Evolutionary conservation across 352 stramenopile genomes (phyloP), one percentile per base, ranked within the genome.

Genomic region (Phytopythium oedochilum): DNA sequence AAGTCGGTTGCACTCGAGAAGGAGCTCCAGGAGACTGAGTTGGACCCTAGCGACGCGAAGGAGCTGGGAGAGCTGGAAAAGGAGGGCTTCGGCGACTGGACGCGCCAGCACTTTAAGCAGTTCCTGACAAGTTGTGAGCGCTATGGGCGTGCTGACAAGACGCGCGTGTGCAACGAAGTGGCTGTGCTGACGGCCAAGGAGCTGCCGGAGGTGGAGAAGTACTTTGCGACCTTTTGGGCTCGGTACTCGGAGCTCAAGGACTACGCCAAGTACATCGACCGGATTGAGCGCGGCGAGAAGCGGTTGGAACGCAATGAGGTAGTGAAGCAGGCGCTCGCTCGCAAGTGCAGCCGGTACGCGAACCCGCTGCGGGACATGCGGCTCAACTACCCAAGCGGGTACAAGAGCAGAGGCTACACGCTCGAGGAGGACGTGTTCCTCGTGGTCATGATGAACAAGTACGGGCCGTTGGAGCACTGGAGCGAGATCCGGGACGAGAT

Each of bases 361-460:
- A 96, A 98, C 59, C 83, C 89, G n/a, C 73, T 92, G 57, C 83
- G 80, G 53, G 81, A 93, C 55, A 93, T 96, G 85, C 89, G 89
- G 40, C 68, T 96, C 26, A 68, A 90, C 39, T 96, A 96, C 62
- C 82, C 83, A 34, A 89, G 79, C 44, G 86, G 87, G 34, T 89
- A 96, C 72, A 97, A 97, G 77, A 97, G 96, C 80, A 89, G 96
- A 69, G 91, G 84, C 0, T 99, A 97, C 63, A 98, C 96, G 34
- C 83, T 97, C 57, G 96, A 99, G 53, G 97, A 99, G 64, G 97
- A 99, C 71, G 90, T 97, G 26, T 99, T 99, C 65, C 75, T 99
- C 28, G 73, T 99, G 11, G 97, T 96, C 45, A 99, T 99, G 94
- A 98, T 99, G 96, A 96, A 99, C 78, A 92, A 96, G 52, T 97